Evolutionary conservation across 192 early-diverging fungal genomes (phyloP).

Genomic region (Umbelopsis vinacea): DNA sequence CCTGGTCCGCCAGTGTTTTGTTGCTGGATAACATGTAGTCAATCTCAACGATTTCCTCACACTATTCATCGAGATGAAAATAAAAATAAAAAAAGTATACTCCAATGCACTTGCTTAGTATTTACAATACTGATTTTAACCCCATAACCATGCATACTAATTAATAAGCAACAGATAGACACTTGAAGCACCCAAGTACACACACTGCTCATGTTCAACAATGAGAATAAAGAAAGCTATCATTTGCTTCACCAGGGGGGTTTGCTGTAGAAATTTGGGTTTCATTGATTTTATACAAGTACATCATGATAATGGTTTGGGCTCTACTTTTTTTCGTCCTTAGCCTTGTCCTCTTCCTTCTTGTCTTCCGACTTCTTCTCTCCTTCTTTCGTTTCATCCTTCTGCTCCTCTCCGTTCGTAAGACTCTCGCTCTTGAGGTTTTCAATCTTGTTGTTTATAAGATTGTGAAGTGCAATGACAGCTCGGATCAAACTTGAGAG

Average conservation of each 20-base stretch:
- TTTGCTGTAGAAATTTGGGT: neutral
- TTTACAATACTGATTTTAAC: too few species aligned
- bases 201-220: too few species aligned
- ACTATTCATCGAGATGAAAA: neutral
- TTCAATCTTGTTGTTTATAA: constrained; percentile 98
- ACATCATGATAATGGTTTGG: constrained; percentile 4
- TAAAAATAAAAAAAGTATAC: neutral
- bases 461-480: constrained; percentile 94
- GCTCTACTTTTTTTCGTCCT: constrained; percentile 34
- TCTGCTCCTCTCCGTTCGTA: constrained; percentile 42
- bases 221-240: neutral
- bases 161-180: too few species aligned
- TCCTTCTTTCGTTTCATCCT: constrained; percentile 35
- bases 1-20: constrained; percentile 27
- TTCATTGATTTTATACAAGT: constrained; percentile 20
- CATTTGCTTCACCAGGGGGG: neutral
- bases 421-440: constrained; percentile 72
- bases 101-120: too few species aligned
- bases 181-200: too few species aligned
- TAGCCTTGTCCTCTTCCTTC: constrained; percentile 34
- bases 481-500: constrained; percentile 89
- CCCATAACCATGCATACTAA: too few species aligned
- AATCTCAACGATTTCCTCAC: too few species aligned
- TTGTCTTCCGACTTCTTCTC: constrained; percentile 42
- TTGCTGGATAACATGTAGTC: constrained; percentile 17